A percentile compares a stretch with the other conserved stretches of the same genome.
Evolutionary conservation across 495 filamentous ascomycete genomes (phyloP).

Genomic region (Xylaria curta): DNA sequence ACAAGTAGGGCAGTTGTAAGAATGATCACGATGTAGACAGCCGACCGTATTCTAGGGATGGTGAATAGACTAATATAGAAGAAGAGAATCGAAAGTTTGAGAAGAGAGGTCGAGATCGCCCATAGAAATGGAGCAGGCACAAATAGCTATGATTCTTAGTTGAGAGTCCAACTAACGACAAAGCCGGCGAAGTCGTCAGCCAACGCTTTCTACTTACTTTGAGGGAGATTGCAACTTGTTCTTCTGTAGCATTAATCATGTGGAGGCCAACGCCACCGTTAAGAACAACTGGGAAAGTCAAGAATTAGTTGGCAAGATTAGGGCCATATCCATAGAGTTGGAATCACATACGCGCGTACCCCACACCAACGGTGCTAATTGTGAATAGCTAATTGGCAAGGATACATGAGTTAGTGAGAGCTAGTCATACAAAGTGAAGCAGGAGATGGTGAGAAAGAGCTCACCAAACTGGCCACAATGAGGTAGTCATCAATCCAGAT

Average conservation of each 20-base stretch:
- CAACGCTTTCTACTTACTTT: background rate
- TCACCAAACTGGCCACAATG: background rate
- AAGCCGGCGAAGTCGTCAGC: too few species aligned
- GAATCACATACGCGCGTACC: background rate
- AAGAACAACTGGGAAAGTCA: background rate
- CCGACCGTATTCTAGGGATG: conserved; percentile 16
- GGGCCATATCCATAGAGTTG: background rate
- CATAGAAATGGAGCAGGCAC: background rate
- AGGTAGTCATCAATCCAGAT: background rate
- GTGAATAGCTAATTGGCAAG: background rate
- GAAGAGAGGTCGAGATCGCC: background rate
- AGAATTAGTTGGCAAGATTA: background rate
- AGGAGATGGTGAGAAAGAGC: background rate
- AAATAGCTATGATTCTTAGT: background rate
- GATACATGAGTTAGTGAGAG: background rate
- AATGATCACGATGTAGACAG: conserved; percentile 23
- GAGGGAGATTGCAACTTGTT: background rate
- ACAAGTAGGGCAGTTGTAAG: conserved; percentile 25
- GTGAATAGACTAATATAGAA: conserved; percentile 29
- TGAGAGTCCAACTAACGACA: too few species aligned
- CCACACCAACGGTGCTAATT: background rate
- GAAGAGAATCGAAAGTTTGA: conserved; percentile 32
- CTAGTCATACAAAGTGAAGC: background rate
- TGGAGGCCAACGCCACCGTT: background rate
- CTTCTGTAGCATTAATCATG: background rate